A percentile compares a stretch with the other conserved stretches of the same genome.
Conservation (phyloP, 2,329 filamentous ascomycete species). For the Penicillium sp. region DNA sequence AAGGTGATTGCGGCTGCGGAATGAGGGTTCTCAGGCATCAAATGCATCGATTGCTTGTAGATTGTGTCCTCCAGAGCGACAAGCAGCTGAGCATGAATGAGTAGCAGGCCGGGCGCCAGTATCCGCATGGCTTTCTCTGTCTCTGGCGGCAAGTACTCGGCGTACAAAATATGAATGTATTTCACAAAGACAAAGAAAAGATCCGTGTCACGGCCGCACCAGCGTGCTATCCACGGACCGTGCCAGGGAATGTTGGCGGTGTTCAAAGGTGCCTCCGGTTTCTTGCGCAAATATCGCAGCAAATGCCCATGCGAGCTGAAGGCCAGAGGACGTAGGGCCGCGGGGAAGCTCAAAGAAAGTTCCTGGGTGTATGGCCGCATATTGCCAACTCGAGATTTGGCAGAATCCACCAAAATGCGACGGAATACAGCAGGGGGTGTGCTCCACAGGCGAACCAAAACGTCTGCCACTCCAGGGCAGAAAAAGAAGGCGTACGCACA, state of each 20-base stretch:
- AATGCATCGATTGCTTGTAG: slow-evolving; percentile 62
- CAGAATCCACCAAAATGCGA: slow-evolving; percentile 68
- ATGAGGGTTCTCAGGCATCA: slow-evolving; percentile 47
- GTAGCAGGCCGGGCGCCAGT: slow-evolving; percentile 72
- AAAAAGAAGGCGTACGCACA: slow-evolving; percentile 94
- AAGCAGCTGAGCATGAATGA: slow-evolving; percentile 79
- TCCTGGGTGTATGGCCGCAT: slow-evolving; percentile 58
- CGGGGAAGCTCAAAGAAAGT: slow-evolving; percentile 68
- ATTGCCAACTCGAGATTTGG: slow-evolving; percentile 55
- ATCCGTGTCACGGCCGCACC: slow-evolving; percentile 84
- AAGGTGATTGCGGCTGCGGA: slow-evolving; percentile 59
- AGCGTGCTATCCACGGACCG: slow-evolving; percentile 78
- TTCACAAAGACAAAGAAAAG: slow-evolving; percentile 90
- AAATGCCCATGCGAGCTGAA: slow-evolving; percentile 62
- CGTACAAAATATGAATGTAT: slow-evolving; percentile 75
- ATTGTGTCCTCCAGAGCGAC: slow-evolving; percentile 78
- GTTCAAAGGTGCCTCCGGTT: slow-evolving; percentile 64
- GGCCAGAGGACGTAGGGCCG: slow-evolving; percentile 59
- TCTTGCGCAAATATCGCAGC: slow-evolving; percentile 61
- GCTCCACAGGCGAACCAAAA: slow-evolving; percentile 78
- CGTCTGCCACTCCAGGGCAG: slow-evolving; percentile 78
- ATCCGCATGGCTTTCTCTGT: slow-evolving; percentile 56
- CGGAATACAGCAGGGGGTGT: slow-evolving; percentile 67
- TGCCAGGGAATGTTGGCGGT: slow-evolving; percentile 77
- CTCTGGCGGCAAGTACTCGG: slow-evolving; percentile 65